phyloP scores from a whole-genome alignment of 495 filamentous ascomycete genomes.

The Emericellopsis terricola region DNA sequence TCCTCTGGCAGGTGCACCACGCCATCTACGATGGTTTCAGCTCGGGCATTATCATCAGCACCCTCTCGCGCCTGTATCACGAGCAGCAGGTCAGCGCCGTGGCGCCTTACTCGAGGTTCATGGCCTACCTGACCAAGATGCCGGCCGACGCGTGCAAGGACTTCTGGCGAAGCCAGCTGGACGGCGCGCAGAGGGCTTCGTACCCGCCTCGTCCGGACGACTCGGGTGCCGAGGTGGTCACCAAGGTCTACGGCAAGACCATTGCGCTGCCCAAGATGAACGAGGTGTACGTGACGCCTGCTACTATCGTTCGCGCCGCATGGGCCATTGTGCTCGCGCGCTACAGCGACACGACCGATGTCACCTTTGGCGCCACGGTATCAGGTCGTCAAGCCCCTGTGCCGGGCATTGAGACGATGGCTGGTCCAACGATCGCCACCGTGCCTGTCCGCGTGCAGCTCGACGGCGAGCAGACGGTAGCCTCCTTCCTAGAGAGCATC shows the following conservation, averaged over 20 bases:
- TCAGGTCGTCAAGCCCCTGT: slow-evolving; percentile 28
- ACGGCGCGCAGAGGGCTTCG: background rate
- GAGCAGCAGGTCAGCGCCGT: background rate
- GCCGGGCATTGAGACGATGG: slow-evolving; percentile 24
- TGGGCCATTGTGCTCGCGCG: slow-evolving; percentile 23
- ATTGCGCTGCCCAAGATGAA: too few relatives aligned
- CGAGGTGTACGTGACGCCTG: slow-evolving; percentile 8
- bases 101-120: background rate
- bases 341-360: slow-evolving; percentile 18
- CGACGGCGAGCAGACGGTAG: slow-evolving; percentile 1
- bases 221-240: too few relatives aligned
- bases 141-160: background rate
- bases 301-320: slow-evolving; percentile 26
- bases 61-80: background rate
- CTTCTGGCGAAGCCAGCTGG: background rate
- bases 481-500: slow-evolving; percentile 7
- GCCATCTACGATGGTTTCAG: slow-evolving; percentile 5
- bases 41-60: background rate
- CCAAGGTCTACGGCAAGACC: too few relatives aligned
- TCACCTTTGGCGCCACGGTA: slow-evolving; percentile 29
- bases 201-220: too few relatives aligned
- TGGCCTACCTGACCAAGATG: background rate
- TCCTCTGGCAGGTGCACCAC: slow-evolving; percentile 4
- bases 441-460: slow-evolving; percentile 27
- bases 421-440: slow-evolving; percentile 38